Conservation (phyloP, 148 eudicot genomes). For the Arctostaphylos glauca region DNA sequence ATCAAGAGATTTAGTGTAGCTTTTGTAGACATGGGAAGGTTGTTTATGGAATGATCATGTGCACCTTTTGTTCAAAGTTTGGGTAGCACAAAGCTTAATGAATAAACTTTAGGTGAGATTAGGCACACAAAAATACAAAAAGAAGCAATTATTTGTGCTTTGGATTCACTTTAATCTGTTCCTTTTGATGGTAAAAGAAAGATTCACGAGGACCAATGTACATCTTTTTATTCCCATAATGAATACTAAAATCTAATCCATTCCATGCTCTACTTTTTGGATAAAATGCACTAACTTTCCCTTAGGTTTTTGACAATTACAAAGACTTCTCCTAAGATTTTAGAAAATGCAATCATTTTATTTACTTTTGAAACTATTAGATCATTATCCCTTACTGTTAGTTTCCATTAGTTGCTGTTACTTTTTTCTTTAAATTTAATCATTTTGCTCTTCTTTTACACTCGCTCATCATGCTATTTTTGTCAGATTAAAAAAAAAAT, state of each 20-base stretch:
- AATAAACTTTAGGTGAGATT: not conserved
- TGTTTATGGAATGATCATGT: not conserved
- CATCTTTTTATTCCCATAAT: not conserved
- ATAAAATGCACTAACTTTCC: not conserved
- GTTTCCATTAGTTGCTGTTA: too few species aligned
- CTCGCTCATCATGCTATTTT: too few species aligned
- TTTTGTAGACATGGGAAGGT: not conserved
- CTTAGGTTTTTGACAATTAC: too few species aligned
- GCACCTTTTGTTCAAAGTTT: not conserved
- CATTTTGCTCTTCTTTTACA: too few species aligned
- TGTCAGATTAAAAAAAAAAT: too few species aligned
- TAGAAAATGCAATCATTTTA: too few species aligned
- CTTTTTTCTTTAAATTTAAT: too few species aligned
- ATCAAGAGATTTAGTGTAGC: not conserved
- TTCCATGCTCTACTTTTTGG: slow-evolving; percentile 8
- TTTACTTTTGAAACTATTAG: too few species aligned
- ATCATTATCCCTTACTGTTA: too few species aligned
- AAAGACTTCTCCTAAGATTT: too few species aligned
- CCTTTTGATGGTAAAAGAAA: slow-evolving; percentile 18
- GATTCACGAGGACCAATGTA: slow-evolving; percentile 8
- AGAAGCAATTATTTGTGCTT: slow-evolving; percentile 2
- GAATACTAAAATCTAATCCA: not conserved
- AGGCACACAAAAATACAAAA: not conserved
- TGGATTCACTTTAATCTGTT: slow-evolving; percentile 6
- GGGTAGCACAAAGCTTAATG: slow-evolving; percentile 6